A percentile compares a stretch with the other conserved stretches of the same genome.
phyloP scores from a whole-genome alignment of 345 rosid genomes.

The Cardiospermum halicacabum region DNA sequence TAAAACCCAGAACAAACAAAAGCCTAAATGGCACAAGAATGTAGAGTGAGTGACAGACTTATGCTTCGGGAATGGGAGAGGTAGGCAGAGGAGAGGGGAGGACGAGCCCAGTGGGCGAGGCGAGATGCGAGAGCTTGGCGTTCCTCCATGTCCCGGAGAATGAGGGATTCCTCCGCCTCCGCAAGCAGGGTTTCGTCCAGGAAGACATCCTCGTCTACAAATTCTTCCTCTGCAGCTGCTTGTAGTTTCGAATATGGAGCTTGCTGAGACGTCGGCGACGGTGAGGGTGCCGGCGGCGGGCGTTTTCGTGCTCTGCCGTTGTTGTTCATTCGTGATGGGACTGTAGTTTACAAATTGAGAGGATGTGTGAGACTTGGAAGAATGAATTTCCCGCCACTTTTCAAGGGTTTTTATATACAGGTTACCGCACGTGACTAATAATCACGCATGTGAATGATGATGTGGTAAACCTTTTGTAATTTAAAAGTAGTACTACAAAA shows the following conservation, averaged over 20 bases:
- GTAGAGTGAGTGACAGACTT: slow-evolving; percentile 33
- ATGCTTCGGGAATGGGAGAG: slow-evolving; percentile 50
- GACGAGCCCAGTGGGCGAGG: slow-evolving; percentile 72
- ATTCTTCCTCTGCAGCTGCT: too few species aligned
- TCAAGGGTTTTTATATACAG: neutral
- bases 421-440: neutral
- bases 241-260: slow-evolving; percentile 45
- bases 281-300: slow-evolving; percentile 41
- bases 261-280: slow-evolving; percentile 18
- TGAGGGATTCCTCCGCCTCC: slow-evolving; percentile 66
- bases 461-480: too few species aligned
- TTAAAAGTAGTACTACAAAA: too few species aligned
- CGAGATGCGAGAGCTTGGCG: slow-evolving; percentile 63
- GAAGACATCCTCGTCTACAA: slow-evolving; percentile 62
- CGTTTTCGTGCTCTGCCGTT: slow-evolving; percentile 56
- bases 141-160: slow-evolving; percentile 68
- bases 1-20: slow-evolving; percentile 8
- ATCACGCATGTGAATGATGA: too few species aligned
- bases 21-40: slow-evolving; percentile 3
- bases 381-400: slow-evolving; percentile 38
- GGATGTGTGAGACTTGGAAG: slow-evolving; percentile 2
- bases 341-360: slow-evolving; percentile 4
- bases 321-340: slow-evolving; percentile 31
- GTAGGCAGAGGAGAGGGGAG: slow-evolving; percentile 52
- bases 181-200: slow-evolving; percentile 63